Percentiles rank a stretch among this genome's conserved stretches.
These are phyloP conservation scores for Carallia brachiata DNA, from an alignment of 345 rosid genomes.

Conservation along the genomic window DNA sequence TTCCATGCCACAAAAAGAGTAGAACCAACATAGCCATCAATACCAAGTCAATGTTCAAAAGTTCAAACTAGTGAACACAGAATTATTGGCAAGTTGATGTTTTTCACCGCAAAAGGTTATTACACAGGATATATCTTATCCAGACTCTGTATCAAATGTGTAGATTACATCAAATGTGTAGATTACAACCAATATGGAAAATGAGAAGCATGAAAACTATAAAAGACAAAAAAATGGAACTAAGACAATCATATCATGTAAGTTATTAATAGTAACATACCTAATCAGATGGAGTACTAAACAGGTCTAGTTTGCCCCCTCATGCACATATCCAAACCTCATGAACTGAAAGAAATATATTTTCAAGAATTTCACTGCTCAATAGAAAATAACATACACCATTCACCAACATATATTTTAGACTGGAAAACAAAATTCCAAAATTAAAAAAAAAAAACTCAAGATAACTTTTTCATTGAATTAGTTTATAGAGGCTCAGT, in stretches of 20 bases:
- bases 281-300: too few species aligned
- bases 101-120: background rate
- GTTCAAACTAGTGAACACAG: background rate
- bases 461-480: background rate
- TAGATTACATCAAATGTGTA: too few species aligned
- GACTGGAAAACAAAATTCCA: background rate
- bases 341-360: background rate
- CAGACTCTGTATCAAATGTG: background rate
- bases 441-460: background rate
- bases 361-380: too few species aligned
- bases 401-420: background rate
- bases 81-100: background rate
- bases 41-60: too few species aligned
- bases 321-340: conserved; percentile 9
- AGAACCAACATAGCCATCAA: too few species aligned
- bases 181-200: conserved; percentile 3
- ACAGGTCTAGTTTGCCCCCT: too few species aligned
- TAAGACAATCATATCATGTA: background rate
- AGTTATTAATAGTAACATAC: too few species aligned
- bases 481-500: background rate
- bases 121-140: background rate
- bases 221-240: conserved; percentile 1
- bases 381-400: too few species aligned
- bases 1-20: too few species aligned
- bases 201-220: conserved; percentile 8